Conservation (phyloP, 805 yeast genomes). For the Zygosaccharomyces kombuchaensis region DNA sequence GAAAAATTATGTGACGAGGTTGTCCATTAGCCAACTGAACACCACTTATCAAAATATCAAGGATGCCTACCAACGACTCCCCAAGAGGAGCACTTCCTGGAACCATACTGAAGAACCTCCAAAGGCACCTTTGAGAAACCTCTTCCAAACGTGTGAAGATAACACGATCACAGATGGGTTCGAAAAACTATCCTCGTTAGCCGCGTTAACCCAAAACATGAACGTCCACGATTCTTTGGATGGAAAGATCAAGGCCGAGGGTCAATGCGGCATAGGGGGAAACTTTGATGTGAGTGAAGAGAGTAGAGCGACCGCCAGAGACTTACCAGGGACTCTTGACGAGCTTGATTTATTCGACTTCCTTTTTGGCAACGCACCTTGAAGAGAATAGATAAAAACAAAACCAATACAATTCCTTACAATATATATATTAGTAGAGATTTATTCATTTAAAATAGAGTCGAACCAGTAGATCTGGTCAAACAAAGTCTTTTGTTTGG, state of each 20-base stretch:
- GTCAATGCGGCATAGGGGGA: not conserved
- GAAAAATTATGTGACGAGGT: constrained; percentile 18
- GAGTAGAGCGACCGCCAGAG: constrained; percentile 4
- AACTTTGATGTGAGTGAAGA: constrained; percentile 1
- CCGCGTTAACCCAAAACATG: constrained; percentile 15
- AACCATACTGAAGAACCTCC: not conserved
- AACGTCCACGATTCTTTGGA: constrained; percentile 1
- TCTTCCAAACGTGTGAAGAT: not conserved
- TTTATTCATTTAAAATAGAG: constrained; percentile 12
- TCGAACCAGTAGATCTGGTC: constrained; percentile 38
- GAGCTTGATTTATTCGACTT: constrained; percentile 31
- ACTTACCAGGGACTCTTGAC: constrained; percentile 25
- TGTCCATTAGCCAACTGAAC: constrained; percentile 11
- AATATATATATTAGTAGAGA: not conserved
- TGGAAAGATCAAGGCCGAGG: not conserved
- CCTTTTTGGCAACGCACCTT: constrained; percentile 24
- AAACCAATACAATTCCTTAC: not conserved
- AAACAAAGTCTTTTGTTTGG: constrained; percentile 58
- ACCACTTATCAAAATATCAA: constrained; percentile 6
- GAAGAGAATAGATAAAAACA: not conserved
- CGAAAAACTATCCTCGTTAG: constrained; percentile 20
- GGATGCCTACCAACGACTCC: not conserved
- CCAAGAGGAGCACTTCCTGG: not conserved
- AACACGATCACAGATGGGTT: constrained; percentile 9
- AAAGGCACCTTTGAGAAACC: not conserved